Evolutionary conservation across 129 eudicot species (phyloP).

Genomic region (Pittosporum tobira): DNA sequence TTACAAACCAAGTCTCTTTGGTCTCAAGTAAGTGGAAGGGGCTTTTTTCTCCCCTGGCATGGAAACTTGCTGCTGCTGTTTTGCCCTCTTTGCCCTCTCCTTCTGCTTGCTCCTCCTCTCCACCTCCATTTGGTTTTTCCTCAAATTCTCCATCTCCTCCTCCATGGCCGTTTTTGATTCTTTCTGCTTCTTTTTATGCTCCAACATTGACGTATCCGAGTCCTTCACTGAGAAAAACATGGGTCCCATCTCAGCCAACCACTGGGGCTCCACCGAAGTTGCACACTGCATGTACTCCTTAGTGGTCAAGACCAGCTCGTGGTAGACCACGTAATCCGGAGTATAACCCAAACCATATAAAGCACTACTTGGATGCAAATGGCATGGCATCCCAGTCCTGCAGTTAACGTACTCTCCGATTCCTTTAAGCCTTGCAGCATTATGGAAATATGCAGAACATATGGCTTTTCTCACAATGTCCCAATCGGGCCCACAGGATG

Average conservation of each 20-base stretch:
- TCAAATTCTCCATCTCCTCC: constrained; percentile 47
- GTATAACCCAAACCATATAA: constrained; percentile 45
- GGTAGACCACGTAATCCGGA: constrained; percentile 54
- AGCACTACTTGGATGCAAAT: constrained; percentile 57
- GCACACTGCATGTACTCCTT: constrained; percentile 63
- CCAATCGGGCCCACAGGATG: constrained; percentile 55
- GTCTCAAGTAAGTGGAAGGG: constrained; percentile 35
- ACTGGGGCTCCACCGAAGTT: constrained; percentile 47
- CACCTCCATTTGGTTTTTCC: constrained; percentile 28
- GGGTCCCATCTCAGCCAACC: constrained; percentile 55
- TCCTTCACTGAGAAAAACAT: constrained; percentile 55
- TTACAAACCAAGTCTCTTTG: constrained; percentile 48
- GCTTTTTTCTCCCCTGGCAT: constrained; percentile 43
- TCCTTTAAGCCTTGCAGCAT: constrained; percentile 57
- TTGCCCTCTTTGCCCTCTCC: constrained; percentile 34
- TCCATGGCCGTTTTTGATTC: constrained; percentile 55
- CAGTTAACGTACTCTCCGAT: constrained; percentile 52
- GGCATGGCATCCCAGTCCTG: constrained; percentile 60
- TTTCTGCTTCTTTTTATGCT: constrained; percentile 52
- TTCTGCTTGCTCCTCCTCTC: constrained; percentile 29
- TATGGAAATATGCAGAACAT: constrained; percentile 60
- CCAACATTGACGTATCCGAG: constrained; percentile 56
- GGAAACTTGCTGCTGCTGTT: constrained; percentile 36
- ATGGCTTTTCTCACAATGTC: constrained; percentile 56
- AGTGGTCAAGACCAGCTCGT: constrained; percentile 45